Conservation (phyloP, 768 basidiomycete genomes). For the Chlorophyllum brunneum region DNA sequence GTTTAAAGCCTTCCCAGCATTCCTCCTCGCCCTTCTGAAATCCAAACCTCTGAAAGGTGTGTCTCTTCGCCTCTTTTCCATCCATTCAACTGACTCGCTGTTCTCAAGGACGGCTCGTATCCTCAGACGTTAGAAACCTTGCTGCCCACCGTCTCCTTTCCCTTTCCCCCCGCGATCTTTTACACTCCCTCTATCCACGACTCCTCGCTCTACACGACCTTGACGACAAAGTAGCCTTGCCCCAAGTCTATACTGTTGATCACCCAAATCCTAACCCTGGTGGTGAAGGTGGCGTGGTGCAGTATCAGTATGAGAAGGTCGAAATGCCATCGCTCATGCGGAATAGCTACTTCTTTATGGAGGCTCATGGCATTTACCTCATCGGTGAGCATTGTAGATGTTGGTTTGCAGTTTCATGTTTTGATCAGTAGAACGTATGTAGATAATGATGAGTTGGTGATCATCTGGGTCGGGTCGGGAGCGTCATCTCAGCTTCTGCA, state of each 20-base stretch:
- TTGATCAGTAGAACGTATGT: constrained; percentile 1
- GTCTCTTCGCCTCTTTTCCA: neutral
- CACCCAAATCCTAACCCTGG: neutral
- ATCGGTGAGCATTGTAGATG: constrained; percentile 54
- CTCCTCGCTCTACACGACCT: constrained; percentile 88
- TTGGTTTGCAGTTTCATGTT: constrained; percentile 2
- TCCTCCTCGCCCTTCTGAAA: constrained; percentile 78
- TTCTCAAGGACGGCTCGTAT: constrained; percentile 70
- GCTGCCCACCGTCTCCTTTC: constrained; percentile 73
- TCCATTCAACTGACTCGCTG: neutral
- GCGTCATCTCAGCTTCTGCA: constrained; percentile 76
- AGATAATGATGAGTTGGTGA: constrained; percentile 87
- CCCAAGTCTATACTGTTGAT: constrained; percentile 31
- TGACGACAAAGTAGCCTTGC: constrained; percentile 63
- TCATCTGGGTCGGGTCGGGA: constrained; percentile 87
- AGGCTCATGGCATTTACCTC: constrained; percentile 86
- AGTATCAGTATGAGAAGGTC: constrained; percentile 33
- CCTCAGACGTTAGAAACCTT: constrained; percentile 91
- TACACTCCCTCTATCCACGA: constrained; percentile 84
- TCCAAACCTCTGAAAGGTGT: constrained; percentile 90
- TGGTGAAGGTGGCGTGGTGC: constrained; percentile 4
- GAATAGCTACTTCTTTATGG: constrained; percentile 82
- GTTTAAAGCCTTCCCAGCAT: constrained; percentile 82
- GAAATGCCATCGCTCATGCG: constrained; percentile 77
- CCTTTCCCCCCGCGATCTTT: constrained; percentile 62